Evolutionary conservation across 352 stramenopile species (phyloP), one percentile per base, ranked within the genome.

Genomic region (Aphanomyces astaci): DNA sequence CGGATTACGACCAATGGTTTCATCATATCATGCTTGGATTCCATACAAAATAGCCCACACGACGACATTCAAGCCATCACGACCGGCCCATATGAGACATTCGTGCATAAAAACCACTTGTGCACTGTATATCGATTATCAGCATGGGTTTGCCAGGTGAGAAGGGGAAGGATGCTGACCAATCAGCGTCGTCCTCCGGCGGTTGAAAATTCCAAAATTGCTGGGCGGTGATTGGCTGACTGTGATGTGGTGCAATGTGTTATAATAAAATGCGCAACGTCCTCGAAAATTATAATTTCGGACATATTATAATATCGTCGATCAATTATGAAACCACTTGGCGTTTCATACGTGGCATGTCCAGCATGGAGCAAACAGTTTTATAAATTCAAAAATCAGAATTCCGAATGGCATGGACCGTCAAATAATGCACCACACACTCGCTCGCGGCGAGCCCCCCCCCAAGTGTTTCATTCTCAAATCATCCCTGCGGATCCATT

Each of bases 381-480:
- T n/a, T n/a, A n/a, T n/a, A n/a, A n/a, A n/a, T n/a, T 31, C 13
- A 31, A 30, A 55, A 55, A 24, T 55, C 27, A 55, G 48, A 55
- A 55, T 31, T 31, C 48, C 48, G 48, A 55, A 55, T 24, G 48
- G 48, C 48, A 55, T 43, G 48, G 48, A 25, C 48, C n/a, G 48
- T 55, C 48, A 55, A 55, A 22, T 31, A 55, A 43, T 43, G 36
- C 36, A 15, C 36, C 36, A 43, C 36, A 15, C 36, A n/a, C n/a
- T n/a, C n/a, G n/a, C n/a, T n/a, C n/a, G n/a, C n/a, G n/a, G n/a
- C 22, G 40, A 55, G 2, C 48, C 11, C 10, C 1, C 36, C 7
- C 36, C 36, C 15, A 43, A 43, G 36, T 15, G 36, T 15, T 15
- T 15, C 36, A 43, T 43, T 15, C 15, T 43, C 36, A 43, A 43